These are phyloP conservation scores for Arctium lappa DNA, from an alignment of 129 eudicot genomes.

Conservation along the genomic window DNA sequence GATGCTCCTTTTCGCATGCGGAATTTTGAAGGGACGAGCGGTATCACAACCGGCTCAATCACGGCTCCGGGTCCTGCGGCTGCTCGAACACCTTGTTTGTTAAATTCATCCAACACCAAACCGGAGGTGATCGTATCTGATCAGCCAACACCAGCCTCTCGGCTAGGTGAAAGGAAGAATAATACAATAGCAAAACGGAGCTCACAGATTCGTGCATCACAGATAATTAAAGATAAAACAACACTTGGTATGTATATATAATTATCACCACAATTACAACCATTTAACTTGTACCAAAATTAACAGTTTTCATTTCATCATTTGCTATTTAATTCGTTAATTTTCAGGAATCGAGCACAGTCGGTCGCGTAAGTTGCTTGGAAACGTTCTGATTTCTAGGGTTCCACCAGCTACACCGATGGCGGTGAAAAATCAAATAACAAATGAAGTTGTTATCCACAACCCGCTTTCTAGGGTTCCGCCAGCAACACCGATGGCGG, in stretches of 20 bases:
- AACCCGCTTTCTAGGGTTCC: slow-evolving; percentile 20
- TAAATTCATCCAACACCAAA: background rate
- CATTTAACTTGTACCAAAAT: background rate
- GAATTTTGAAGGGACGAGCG: background rate
- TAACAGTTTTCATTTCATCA: background rate
- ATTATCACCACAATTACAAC: background rate
- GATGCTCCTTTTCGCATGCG: background rate
- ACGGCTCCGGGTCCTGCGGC: background rate
- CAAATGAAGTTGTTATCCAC: background rate
- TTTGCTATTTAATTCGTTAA: too few species aligned
- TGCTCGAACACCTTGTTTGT: background rate
- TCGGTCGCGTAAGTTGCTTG: background rate
- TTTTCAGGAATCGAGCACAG: background rate
- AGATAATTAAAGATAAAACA: background rate
- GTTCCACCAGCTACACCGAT: slow-evolving; percentile 17
- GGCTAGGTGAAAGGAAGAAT: background rate
- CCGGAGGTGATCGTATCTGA: too few species aligned
- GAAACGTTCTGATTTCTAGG: background rate
- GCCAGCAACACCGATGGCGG: background rate
- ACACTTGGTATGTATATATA: background rate
- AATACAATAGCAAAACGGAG: background rate
- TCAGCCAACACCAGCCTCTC: background rate
- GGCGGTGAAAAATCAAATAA: slow-evolving; percentile 9
- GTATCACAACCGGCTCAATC: background rate
- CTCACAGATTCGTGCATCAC: background rate